These are phyloP conservation scores for Aspergillus clavatus DNA, from an alignment of 2,329 filamentous ascomycete species.

Conservation along the genomic window DNA sequence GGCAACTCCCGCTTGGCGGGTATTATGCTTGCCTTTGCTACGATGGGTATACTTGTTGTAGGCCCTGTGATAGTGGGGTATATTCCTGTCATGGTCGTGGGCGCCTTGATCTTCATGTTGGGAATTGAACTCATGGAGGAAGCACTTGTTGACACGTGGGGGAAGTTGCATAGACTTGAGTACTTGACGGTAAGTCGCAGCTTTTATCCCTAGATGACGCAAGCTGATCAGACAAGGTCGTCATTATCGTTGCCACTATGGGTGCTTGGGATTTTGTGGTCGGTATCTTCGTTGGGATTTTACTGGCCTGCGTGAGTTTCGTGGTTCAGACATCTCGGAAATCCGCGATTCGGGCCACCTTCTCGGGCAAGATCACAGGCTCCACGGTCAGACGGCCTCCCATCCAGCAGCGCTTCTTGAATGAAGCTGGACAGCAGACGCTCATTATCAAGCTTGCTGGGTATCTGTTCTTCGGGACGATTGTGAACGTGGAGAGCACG, in stretches of 20 bases:
- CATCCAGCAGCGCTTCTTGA: conserved; percentile 80
- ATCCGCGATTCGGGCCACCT: conserved; percentile 83
- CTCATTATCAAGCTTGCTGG: conserved; percentile 87
- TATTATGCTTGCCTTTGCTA: conserved; percentile 73
- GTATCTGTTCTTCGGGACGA: conserved; percentile 97
- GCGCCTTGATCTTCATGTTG: conserved; percentile 87
- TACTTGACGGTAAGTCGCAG: conserved; percentile 67
- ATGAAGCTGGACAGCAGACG: conserved; percentile 80
- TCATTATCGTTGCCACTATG: conserved; percentile 91
- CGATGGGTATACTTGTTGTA: conserved; percentile 74
- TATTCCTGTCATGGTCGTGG: conserved; percentile 96
- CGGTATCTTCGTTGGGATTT: conserved; percentile 85
- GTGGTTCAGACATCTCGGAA: conserved; percentile 88
- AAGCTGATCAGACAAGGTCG: conserved; percentile 47
- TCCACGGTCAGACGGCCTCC: conserved; percentile 91
- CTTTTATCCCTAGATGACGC: neutral
- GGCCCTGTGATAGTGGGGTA: conserved; percentile 86
- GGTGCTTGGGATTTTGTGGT: conserved; percentile 94
- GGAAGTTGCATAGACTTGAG: conserved; percentile 79
- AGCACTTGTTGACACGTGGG: conserved; percentile 81
- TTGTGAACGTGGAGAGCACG: conserved; percentile 87
- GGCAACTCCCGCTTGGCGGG: conserved; percentile 83
- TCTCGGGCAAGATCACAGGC: conserved; percentile 79
- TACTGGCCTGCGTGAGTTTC: conserved; percentile 84
- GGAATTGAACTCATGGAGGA: conserved; percentile 89